A percentile compares a stretch with the other conserved stretches of the same genome.
These are phyloP conservation scores for Phytophthora capsici DNA, from an alignment of 352 stramenopile genomes.

Conservation along the genomic window DNA sequence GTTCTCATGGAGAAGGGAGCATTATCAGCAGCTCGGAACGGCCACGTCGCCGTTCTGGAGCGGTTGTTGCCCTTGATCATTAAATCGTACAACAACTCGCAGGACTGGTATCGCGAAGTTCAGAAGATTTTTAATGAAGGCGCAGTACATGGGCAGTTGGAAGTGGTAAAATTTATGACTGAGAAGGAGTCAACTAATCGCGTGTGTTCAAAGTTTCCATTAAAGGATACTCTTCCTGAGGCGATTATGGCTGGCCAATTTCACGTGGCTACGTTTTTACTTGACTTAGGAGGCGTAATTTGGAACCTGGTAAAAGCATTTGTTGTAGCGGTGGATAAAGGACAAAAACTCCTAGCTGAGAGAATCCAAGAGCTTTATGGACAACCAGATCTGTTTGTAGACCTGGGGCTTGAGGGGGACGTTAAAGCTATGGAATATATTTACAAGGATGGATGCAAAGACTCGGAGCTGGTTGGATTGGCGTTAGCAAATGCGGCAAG, in stretches of 20 bases:
- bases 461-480: too few species aligned
- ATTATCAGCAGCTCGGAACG: conserved; percentile 3
- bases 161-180: conserved; percentile 5
- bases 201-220: background rate
- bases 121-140: background rate
- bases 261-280: background rate
- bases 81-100: background rate
- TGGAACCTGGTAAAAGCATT: background rate
- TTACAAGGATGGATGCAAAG: background rate
- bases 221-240: background rate
- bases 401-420: background rate
- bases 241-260: background rate
- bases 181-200: background rate
- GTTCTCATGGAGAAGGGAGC: background rate
- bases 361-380: background rate
- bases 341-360: background rate
- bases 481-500: too few species aligned
- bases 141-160: background rate
- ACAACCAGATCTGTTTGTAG: background rate
- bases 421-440: conserved; percentile 1
- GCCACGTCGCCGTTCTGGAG: conserved; percentile 3
- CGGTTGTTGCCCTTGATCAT: background rate
- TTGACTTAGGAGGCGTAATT: background rate
- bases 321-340: background rate
- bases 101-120: background rate